Evolutionary conservation across 148 eudicot genomes (phyloP).

Genomic region (Rhododendron molle): DNA sequence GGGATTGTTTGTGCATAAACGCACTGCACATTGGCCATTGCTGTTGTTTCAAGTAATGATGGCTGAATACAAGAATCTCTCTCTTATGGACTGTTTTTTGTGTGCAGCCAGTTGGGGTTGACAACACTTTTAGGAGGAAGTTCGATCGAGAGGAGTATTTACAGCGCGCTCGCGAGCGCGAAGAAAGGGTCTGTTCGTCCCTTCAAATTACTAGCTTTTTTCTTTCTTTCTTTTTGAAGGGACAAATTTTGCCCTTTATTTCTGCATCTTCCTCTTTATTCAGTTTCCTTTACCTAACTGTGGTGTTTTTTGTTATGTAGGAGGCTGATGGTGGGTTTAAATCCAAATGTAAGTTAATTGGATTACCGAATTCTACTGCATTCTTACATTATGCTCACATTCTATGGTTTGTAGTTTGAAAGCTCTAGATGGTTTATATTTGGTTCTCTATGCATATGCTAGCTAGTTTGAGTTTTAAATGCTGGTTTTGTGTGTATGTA

Average conservation of each 20-base stretch:
- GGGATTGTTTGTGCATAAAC: neutral
- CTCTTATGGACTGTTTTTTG: neutral
- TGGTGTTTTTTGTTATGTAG: constrained; percentile 26
- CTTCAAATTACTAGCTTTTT: neutral
- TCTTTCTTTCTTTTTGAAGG: neutral
- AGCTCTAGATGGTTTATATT: neutral
- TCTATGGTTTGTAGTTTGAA: neutral
- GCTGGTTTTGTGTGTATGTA: constrained; percentile 28
- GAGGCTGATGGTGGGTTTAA: constrained; percentile 49
- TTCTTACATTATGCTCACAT: neutral
- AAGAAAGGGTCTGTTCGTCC: constrained; percentile 50
- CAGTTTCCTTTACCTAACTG: neutral
- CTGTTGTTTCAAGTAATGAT: neutral
- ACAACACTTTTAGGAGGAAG: constrained; percentile 88
- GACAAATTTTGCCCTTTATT: neutral
- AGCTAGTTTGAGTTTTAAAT: neutral
- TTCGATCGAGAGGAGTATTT: constrained; percentile 80
- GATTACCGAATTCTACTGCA: neutral
- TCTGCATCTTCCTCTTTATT: neutral
- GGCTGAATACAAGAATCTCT: neutral
- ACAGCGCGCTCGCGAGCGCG: constrained; percentile 93
- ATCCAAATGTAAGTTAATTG: constrained; percentile 57
- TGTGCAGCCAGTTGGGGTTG: constrained; percentile 75
- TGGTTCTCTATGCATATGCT: neutral
- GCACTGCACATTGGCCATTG: constrained; percentile 16